phyloP scores from a whole-genome alignment of 1,284 basidiomycete genomes.

The Papiliotrema terrestris region DNA sequence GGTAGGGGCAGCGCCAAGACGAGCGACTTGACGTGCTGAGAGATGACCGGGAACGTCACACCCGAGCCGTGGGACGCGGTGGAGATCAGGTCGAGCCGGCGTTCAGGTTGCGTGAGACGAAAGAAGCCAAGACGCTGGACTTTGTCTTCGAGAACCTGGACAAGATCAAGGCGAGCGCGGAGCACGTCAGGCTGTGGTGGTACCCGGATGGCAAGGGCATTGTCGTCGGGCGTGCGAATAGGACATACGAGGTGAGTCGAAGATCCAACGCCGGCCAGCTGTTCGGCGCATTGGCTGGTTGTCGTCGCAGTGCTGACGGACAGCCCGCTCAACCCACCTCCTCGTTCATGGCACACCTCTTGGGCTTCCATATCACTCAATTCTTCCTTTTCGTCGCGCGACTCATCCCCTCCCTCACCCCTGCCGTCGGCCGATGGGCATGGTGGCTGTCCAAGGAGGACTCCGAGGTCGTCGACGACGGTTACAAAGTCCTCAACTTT shows the following conservation, averaged over 20 bases:
- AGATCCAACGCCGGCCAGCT: conserved; percentile 8
- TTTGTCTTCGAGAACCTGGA: conserved; percentile 52
- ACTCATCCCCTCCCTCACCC: conserved; percentile 41
- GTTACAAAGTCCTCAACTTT: conserved; percentile 75
- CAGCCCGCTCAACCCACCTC: conserved; percentile 55
- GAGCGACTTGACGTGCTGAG: conserved; percentile 73
- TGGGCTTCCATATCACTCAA: conserved; percentile 74
- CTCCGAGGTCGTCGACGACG: conserved; percentile 60
- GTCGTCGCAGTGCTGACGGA: too few relatives aligned
- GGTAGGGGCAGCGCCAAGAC: conserved; percentile 57
- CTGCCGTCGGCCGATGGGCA: conserved; percentile 45
- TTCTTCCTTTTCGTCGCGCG: conserved; percentile 65
- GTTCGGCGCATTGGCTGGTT: too few relatives aligned
- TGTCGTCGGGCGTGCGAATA: conserved; percentile 69
- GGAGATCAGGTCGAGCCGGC: conserved; percentile 82
- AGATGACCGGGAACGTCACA: conserved; percentile 73
- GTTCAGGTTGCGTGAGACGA: conserved; percentile 77
- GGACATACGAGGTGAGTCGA: conserved; percentile 67
- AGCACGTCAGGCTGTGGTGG: conserved; percentile 96
- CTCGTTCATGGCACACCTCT: conserved; percentile 59
- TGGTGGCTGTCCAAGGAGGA: conserved; percentile 42
- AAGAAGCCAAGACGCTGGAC: conserved; percentile 62
- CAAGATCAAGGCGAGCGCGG: conserved; percentile 60
- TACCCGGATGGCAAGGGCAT: conserved; percentile 75
- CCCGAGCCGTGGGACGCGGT: conserved; percentile 96